phyloP scores from a whole-genome alignment of 352 stramenopile genomes.

The Phytophthora litchii region DNA sequence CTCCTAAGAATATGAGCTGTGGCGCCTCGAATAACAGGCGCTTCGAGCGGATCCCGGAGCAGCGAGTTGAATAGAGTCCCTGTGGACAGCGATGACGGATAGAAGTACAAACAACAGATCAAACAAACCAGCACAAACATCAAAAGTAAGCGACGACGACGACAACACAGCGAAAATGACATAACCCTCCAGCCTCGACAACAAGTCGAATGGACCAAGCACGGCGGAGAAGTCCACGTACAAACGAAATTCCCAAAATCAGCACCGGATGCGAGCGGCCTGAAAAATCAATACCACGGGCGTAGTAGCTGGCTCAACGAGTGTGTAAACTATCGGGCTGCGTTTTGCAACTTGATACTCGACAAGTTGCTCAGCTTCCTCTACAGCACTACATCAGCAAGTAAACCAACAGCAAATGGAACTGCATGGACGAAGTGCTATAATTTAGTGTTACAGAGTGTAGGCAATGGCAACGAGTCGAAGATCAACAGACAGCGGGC shows the following conservation, averaged over 20 bases:
- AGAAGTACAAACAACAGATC: constrained; percentile 30
- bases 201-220: constrained; percentile 29
- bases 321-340: constrained; percentile 25
- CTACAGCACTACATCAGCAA: constrained; percentile 10
- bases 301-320: constrained; percentile 6
- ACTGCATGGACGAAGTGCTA: constrained; percentile 29
- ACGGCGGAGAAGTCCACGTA: constrained; percentile 48
- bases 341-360: constrained; percentile 13
- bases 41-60: constrained; percentile 69
- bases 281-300: constrained; percentile 21
- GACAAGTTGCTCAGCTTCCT: constrained; percentile 7
- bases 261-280: constrained; percentile 4
- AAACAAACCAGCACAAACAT: constrained; percentile 10
- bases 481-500: not conserved
- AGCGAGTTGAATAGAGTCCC: constrained; percentile 59
- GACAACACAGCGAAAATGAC: constrained; percentile 31
- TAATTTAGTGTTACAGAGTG: constrained; percentile 1
- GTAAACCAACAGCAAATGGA: constrained; percentile 16
- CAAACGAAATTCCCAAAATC: constrained; percentile 21
- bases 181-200: constrained; percentile 23
- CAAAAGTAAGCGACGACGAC: constrained; percentile 17
- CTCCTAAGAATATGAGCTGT: constrained; percentile 62
- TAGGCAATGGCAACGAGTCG: not conserved
- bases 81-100: constrained; percentile 12
- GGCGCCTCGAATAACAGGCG: constrained; percentile 44